Evolutionary conservation across 2,329 filamentous ascomycete genomes (phyloP).

Genomic region (Beauveria brongniartii): DNA sequence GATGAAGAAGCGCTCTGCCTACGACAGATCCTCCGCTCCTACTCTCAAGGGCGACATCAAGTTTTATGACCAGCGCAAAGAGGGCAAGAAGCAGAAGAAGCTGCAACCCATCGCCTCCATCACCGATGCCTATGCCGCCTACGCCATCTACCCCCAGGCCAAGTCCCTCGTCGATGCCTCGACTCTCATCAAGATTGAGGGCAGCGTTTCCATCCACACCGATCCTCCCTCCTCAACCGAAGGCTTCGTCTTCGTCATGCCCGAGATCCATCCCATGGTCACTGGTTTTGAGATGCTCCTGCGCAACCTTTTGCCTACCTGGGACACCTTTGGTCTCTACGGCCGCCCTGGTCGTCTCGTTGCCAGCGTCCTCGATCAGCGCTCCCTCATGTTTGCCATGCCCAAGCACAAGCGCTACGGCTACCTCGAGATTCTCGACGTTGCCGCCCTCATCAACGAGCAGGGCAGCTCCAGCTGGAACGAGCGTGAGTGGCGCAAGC

Average conservation of each 20-base stretch:
- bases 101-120: conserved; percentile 83
- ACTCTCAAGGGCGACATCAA: conserved; percentile 81
- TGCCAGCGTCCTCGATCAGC: conserved; percentile 76
- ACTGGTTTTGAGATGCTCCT: conserved; percentile 94
- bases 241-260: conserved; percentile 97
- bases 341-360: conserved; percentile 80
- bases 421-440: conserved; percentile 83
- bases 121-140: conserved; percentile 82
- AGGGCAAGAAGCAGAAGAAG: conserved; percentile 84
- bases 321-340: conserved; percentile 86
- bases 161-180: conserved; percentile 92
- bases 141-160: conserved; percentile 91
- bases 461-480: conserved; percentile 70
- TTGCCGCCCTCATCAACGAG: conserved; percentile 69
- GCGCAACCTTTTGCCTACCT: conserved; percentile 85
- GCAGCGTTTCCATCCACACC: conserved; percentile 78
- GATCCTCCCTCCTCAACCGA: conserved; percentile 70
- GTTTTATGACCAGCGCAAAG: conserved; percentile 76
- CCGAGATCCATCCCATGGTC: conserved; percentile 84
- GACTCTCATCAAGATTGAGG: conserved; percentile 89
- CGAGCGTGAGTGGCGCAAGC: conserved; percentile 83
- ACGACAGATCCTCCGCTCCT: conserved; percentile 62
- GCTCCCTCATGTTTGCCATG: conserved; percentile 97
- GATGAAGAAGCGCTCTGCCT: conserved; percentile 71
- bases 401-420: conserved; percentile 81